Base-by-base conservation (phyloP, 495 filamentous ascomycete species). In the Talaromyces nanjingensis region DNA sequence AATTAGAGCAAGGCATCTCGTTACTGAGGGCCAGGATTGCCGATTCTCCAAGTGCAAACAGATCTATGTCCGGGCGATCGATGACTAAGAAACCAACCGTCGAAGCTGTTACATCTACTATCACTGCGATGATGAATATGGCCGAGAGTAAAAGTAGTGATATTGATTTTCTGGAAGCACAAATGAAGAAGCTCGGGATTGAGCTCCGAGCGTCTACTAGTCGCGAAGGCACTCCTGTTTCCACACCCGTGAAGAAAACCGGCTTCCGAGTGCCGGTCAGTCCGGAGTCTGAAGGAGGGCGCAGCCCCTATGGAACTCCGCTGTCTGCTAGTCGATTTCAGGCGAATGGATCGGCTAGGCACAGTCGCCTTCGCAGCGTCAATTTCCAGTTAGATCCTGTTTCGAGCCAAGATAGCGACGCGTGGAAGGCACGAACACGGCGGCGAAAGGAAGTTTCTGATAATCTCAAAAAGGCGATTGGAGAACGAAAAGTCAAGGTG, bases 81-180 rank as follows among this genome's bases (percentile, higher is more conserved):
- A 6, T 33, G n/a, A 56, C 33, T 12, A 70, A 81, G 49, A 77
- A 80, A n/a, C 96, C 94, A 2, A 97, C 93, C 0, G 89, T 97
- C 1, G 96, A 97, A 66, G 91, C 91, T 7, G 91, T 98, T 20
- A 85, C 90, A 52, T 89, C 89, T 58, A 98, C 96, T 6, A 96
- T 99, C 65, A 78, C 79, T 60, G 97, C 94, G 62, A 90, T 99
- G 85, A 98, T 92, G 60, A 85, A 77, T 64, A 96, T 97, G 91
- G 88, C 88, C 0, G 90, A 97, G 77, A 87, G 87, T 74, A 89
- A 87, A 70, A 91, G 88, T 72, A 87, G 86, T 54, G 94, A 98
- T 66, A 87, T 98, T 56, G 91, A 96, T 72, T 84, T 96, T 11
- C 81, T 98, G 29, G 94, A 97, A 72, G 83, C 85, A 39, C 90